A percentile compares a stretch with the other conserved stretches of the same genome.
phyloP scores from a whole-genome alignment of 441 rosid genomes.

The Euphorbia schlechtendalii region DNA sequence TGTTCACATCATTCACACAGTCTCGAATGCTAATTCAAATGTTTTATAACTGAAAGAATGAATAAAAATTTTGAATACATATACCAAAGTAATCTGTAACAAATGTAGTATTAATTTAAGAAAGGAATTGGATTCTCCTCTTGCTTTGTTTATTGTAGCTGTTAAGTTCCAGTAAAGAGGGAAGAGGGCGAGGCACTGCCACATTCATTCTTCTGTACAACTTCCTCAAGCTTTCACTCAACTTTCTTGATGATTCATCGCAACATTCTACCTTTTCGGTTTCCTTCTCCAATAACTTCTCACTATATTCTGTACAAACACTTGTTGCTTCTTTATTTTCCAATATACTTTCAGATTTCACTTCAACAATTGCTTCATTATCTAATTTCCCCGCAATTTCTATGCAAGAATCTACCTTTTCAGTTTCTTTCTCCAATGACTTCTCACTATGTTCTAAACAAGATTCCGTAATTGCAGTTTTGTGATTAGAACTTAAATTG shows the following conservation, averaged over 20 bases:
- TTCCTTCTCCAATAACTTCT: too few species aligned
- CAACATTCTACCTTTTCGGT: conserved; percentile 16
- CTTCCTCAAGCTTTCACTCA: conserved; percentile 41
- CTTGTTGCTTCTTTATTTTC: too few species aligned
- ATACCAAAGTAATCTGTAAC: too few species aligned
- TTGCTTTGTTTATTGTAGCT: conserved; percentile 41
- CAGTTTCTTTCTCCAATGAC: conserved; percentile 14
- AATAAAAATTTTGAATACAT: too few species aligned
- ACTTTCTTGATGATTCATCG: conserved; percentile 35
- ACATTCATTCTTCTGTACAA: conserved; percentile 64
- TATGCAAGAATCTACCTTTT: too few species aligned
- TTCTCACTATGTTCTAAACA: conserved; percentile 18
- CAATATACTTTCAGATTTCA: too few species aligned
- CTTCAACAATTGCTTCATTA: too few species aligned
- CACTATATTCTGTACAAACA: too few species aligned
- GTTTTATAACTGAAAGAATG: too few species aligned
- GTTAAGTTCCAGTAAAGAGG: conserved; percentile 56
- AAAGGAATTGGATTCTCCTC: conserved; percentile 25
- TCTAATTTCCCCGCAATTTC: too few species aligned
- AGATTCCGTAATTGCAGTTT: conserved; percentile 16
- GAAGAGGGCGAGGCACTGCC: conserved; percentile 74
- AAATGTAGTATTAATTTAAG: background rate
- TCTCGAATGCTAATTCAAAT: too few species aligned
- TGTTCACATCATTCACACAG: too few species aligned
- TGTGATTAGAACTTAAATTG: conserved; percentile 28